A percentile compares a stretch with the other conserved stretches of the same genome.
phyloP scores from a whole-genome alignment of 2,329 filamentous ascomycete genomes.

The Rutstroemia sp. region DNA sequence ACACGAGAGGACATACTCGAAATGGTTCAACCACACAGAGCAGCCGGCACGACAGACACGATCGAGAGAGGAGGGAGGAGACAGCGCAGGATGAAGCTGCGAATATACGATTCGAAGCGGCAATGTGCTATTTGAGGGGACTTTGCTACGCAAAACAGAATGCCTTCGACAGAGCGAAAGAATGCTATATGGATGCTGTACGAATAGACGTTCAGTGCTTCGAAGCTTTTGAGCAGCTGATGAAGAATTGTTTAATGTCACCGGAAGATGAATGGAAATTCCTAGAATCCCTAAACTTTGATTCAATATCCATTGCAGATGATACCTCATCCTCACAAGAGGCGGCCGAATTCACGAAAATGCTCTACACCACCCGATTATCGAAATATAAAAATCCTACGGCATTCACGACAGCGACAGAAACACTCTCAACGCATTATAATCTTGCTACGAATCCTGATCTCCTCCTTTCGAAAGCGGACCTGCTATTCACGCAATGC shows the following conservation, averaged over 20 bases:
- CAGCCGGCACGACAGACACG: constrained; percentile 19
- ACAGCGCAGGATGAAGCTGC: constrained; percentile 55
- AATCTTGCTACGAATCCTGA: constrained; percentile 81
- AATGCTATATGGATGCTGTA: constrained; percentile 97
- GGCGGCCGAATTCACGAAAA: constrained; percentile 87
- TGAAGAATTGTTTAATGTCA: constrained; percentile 89
- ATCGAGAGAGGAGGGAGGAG: constrained; percentile 22
- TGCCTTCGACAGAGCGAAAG: constrained; percentile 91
- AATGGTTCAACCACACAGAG: constrained; percentile 42
- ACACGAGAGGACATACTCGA: constrained; percentile 45
- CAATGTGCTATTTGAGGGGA: constrained; percentile 93
- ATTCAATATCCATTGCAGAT: constrained; percentile 61
- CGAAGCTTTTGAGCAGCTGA: constrained; percentile 95
- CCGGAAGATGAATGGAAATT: constrained; percentile 67
- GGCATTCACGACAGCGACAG: constrained; percentile 76
- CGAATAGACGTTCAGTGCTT: constrained; percentile 97
- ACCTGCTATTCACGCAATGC: constrained; percentile 90
- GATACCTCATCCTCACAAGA: constrained; percentile 68
- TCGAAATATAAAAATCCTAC: constrained; percentile 90
- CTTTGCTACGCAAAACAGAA: constrained; percentile 96
- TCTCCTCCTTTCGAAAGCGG: constrained; percentile 80
- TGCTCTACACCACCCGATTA: constrained; percentile 90
- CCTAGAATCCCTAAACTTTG: constrained; percentile 74
- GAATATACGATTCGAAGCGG: constrained; percentile 82
- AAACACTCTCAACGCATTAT: constrained; percentile 90